These are phyloP conservation scores for Salix viminalis DNA, from an alignment of 345 rosid species.

Conservation along the genomic window DNA sequence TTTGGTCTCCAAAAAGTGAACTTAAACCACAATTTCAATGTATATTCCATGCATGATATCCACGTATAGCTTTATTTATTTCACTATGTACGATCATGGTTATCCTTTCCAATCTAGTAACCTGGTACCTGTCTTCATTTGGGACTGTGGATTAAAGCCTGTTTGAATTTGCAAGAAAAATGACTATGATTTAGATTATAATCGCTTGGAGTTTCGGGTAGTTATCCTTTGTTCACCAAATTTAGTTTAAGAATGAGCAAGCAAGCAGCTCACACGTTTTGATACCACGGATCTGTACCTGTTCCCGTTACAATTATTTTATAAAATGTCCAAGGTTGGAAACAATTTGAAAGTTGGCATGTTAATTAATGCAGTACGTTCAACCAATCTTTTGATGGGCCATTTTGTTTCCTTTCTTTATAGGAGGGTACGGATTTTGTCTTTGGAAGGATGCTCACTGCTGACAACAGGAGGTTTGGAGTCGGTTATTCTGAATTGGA, in stretches of 20 bases:
- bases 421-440: slow-evolving; percentile 73
- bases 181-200: neutral
- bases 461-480: slow-evolving; percentile 78
- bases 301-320: neutral
- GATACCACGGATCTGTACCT: neutral
- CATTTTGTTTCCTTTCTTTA: slow-evolving; percentile 5
- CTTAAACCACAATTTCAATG: neutral
- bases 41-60: neutral
- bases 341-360: neutral
- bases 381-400: neutral
- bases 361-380: neutral
- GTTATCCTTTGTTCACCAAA: neutral
- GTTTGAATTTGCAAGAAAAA: neutral
- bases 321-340: neutral
- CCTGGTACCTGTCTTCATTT: neutral
- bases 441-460: slow-evolving; percentile 78
- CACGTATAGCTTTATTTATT: neutral
- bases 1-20: neutral
- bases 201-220: neutral
- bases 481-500: slow-evolving; percentile 61
- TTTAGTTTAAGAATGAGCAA: neutral
- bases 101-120: neutral
- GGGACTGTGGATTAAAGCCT: neutral
- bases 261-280: neutral
- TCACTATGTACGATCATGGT: neutral